These are phyloP conservation scores for Phytopythium kandeliae DNA, from an alignment of 352 stramenopile genomes.

Conservation along the genomic window DNA sequence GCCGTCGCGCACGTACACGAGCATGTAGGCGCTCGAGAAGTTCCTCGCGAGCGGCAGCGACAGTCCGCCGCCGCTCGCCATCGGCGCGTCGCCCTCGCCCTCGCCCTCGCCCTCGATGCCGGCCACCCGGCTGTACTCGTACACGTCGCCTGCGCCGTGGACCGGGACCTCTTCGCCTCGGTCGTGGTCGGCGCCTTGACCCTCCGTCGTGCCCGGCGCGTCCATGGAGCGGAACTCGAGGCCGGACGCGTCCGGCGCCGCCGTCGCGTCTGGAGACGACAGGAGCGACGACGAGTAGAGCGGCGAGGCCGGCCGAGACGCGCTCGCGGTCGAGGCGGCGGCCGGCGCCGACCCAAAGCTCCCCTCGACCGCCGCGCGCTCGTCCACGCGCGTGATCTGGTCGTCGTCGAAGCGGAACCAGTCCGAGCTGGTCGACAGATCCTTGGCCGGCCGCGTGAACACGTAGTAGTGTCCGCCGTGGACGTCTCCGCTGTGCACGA, in stretches of 20 bases:
- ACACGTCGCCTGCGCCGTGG: conserved; percentile 28
- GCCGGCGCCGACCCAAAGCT: conserved; percentile 57
- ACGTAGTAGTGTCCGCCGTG: conserved; percentile 88
- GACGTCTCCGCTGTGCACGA: conserved; percentile 84
- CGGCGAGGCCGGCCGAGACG: conserved; percentile 27
- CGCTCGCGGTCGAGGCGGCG: conserved; percentile 9
- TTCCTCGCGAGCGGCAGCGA: conserved; percentile 54
- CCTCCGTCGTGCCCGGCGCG: conserved; percentile 9
- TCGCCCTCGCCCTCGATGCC: conserved; percentile 10
- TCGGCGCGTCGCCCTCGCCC: no score
- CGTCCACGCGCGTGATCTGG: conserved; percentile 70
- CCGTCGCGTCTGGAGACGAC: conserved; percentile 31
- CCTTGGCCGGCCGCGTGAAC: conserved; percentile 77
- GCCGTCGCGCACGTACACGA: conserved; percentile 81
- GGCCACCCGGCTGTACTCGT: conserved; percentile 34
- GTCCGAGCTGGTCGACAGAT: conserved; percentile 49
- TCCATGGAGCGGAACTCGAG: conserved; percentile 39
- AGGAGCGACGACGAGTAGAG: conserved; percentile 47
- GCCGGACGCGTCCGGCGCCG: conserved; percentile 16
- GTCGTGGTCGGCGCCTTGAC: conserved; percentile 9
- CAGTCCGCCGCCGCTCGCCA: conserved; percentile 23
- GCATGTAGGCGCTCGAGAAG: conserved; percentile 87
- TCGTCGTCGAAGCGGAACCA: conserved; percentile 88
- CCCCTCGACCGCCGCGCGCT: conserved; percentile 65
- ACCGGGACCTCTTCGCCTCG: no score